Evolutionary conservation across 768 basidiomycete genomes (phyloP).

Genomic region (Peribolospora baueri): DNA sequence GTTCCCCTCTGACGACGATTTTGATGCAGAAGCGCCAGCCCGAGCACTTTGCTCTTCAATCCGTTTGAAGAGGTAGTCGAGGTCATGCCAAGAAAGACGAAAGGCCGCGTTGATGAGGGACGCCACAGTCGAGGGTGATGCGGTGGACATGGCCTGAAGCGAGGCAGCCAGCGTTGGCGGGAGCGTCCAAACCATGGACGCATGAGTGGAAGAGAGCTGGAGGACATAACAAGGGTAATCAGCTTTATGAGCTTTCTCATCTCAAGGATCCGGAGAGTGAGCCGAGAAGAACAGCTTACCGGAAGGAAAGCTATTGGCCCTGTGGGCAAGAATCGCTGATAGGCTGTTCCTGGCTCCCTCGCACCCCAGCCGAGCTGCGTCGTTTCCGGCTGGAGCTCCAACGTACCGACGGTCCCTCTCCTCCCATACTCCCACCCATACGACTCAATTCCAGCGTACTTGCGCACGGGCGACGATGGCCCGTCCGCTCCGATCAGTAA

Average conservation of each 20-base stretch:
- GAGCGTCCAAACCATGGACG: constrained; percentile 89
- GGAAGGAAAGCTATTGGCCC: constrained; percentile 92
- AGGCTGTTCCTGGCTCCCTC: constrained; percentile 44
- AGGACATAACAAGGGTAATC: neutral
- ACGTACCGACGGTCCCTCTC: constrained; percentile 70
- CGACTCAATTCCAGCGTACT: constrained; percentile 58
- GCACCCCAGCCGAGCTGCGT: constrained; percentile 22
- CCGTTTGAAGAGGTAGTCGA: constrained; percentile 29
- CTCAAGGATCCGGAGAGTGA: neutral
- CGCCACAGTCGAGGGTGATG: constrained; percentile 25
- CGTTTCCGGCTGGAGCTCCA: constrained; percentile 40
- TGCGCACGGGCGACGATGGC: constrained; percentile 72
- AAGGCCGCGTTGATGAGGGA: constrained; percentile 77
- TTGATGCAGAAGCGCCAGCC: constrained; percentile 39
- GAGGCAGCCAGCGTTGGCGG: constrained; percentile 47
- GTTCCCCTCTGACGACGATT: neutral
- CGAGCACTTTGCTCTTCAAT: neutral
- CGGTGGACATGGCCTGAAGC: constrained; percentile 39
- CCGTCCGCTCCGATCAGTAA: constrained; percentile 79
- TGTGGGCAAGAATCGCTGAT: constrained; percentile 80
- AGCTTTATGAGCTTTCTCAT: neutral
- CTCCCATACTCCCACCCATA: constrained; percentile 82
- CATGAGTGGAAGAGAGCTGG: constrained; percentile 31
- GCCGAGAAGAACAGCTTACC: neutral
- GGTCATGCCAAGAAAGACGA: constrained; percentile 48